These are phyloP conservation scores for Cryptosporidium andersoni DNA, from an alignment of 169 alveolate species.

Conservation along the genomic window DNA sequence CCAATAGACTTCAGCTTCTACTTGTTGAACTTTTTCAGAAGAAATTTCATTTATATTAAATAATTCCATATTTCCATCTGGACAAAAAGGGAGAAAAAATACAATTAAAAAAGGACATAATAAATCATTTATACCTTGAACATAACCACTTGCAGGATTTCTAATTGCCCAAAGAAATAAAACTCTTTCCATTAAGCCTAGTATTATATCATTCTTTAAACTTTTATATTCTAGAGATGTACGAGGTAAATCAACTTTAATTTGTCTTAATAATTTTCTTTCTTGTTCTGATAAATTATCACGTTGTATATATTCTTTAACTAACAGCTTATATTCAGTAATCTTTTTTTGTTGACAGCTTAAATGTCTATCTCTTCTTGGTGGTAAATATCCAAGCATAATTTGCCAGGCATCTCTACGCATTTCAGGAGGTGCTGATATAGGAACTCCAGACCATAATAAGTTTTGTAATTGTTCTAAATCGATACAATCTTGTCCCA, in stretches of 20 bases:
- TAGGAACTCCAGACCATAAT: slow-evolving; percentile 85
- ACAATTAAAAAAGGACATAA: slow-evolving; percentile 83
- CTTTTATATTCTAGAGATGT: slow-evolving; percentile 83
- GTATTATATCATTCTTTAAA: slow-evolving; percentile 82
- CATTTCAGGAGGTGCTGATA: slow-evolving; percentile 78
- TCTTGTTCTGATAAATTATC: slow-evolving; percentile 74
- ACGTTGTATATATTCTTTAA: slow-evolving; percentile 74
- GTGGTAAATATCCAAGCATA: slow-evolving; percentile 85
- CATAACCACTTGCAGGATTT: slow-evolving; percentile 94
- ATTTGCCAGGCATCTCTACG: slow-evolving; percentile 86
- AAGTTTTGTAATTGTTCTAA: slow-evolving; percentile 40
- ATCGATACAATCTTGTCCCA: slow-evolving; percentile 59
- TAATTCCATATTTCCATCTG: slow-evolving; percentile 68
- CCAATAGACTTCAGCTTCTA: slow-evolving; percentile 90
- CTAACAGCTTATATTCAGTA: slow-evolving; percentile 77
- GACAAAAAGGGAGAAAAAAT: slow-evolving; percentile 73
- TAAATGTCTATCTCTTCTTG: slow-evolving; percentile 76
- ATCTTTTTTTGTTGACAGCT: slow-evolving; percentile 78
- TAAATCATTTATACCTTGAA: slow-evolving; percentile 93
- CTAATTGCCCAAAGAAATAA: slow-evolving; percentile 90
- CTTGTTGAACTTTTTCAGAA: slow-evolving; percentile 79
- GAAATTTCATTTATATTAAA: slow-evolving; percentile 53
- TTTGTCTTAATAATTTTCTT: slow-evolving; percentile 79
- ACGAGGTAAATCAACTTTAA: slow-evolving; percentile 89
- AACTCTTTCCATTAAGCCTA: slow-evolving; percentile 87